Evolutionary conservation across 2,329 filamentous ascomycete genomes (phyloP), one percentile per base, ranked within the genome.

Genomic region (Colletotrichum sansevieriae): DNA sequence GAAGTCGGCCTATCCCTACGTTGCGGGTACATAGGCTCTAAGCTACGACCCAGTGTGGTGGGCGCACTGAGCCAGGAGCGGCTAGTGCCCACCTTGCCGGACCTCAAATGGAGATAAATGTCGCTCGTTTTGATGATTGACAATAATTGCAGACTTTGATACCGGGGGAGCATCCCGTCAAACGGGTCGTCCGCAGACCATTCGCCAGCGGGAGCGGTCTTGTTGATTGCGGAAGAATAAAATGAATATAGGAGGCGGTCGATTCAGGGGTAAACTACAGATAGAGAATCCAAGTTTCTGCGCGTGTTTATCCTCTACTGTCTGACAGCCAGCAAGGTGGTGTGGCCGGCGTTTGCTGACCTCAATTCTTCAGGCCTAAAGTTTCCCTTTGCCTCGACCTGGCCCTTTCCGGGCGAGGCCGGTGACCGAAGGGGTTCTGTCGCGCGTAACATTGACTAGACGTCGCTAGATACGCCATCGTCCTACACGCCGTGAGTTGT

Each of bases 11-110:
- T 59, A n/a, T 60, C 25, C 62, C 39, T 59, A 65, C 55, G 41
- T 22, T 25, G 25, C 25, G 41, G 65, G 39, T 60, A 68, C 65
- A 59, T 33, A 33, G 22, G 62, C 54, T 49, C 41, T 43, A 58
- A 52, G 52, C 56, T 56, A 8, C 39, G 55, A 49, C 49, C 18
- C 49, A 33, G 49, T 49, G 29, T 51, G 29, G 62, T 60, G 47
- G 41, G 41, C 25, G 65, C 62, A 69, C 62, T 57, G 66, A 49
- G 18, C 62, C 20, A 60, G 62, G 20, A 56, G 37, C 49, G 62
- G 66, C 62, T 69, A 57, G 56, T 69, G 56, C 56, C 49, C 63
- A 59, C 39, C 62, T 35, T 66, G 62, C 43, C 49, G 55, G 66
- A 43, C 62, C 55, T 55, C 46, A 46, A 68, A 58, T 29, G 29